A percentile compares a stretch with the other conserved stretches of the same genome.
Evolutionary conservation across 2,329 filamentous ascomycete genomes (phyloP).

Genomic region (Aureobasidium pullulans): DNA sequence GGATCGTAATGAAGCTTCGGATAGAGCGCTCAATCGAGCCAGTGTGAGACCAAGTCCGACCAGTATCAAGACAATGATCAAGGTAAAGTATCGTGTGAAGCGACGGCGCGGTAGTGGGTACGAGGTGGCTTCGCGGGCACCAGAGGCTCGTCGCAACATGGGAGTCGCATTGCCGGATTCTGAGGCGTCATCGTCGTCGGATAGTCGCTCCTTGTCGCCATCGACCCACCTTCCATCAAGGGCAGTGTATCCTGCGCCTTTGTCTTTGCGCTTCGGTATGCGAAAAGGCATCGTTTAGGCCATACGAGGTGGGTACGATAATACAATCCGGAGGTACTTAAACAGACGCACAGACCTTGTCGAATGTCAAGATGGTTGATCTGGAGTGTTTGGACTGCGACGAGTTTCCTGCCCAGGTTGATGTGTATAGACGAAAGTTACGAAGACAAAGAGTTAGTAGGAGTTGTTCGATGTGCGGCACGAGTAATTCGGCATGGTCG

Average conservation of each 20-base stretch:
- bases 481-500: neutral
- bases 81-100: slow-evolving; percentile 71
- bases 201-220: slow-evolving; percentile 11
- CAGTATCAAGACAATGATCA: slow-evolving; percentile 61
- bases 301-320: neutral
- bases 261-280: slow-evolving; percentile 10
- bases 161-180: slow-evolving; percentile 21
- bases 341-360: slow-evolving; percentile 1
- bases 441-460: neutral
- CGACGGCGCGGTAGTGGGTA: slow-evolving; percentile 41
- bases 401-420: neutral
- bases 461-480: neutral
- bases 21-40: slow-evolving; percentile 40
- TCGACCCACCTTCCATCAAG: slow-evolving; percentile 14
- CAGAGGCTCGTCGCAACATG: slow-evolving; percentile 23
- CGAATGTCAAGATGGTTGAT: neutral
- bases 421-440: neutral
- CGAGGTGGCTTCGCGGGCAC: slow-evolving; percentile 22
- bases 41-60: slow-evolving; percentile 71
- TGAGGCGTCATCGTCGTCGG: slow-evolving; percentile 15
- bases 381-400: neutral
- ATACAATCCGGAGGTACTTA: neutral
- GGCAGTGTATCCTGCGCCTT: slow-evolving; percentile 9
- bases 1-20: slow-evolving; percentile 48
- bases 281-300: slow-evolving; percentile 10